Evolutionary conservation across 2,329 filamentous ascomycete genomes (phyloP).

Genomic region (Alternaria sp.): DNA sequence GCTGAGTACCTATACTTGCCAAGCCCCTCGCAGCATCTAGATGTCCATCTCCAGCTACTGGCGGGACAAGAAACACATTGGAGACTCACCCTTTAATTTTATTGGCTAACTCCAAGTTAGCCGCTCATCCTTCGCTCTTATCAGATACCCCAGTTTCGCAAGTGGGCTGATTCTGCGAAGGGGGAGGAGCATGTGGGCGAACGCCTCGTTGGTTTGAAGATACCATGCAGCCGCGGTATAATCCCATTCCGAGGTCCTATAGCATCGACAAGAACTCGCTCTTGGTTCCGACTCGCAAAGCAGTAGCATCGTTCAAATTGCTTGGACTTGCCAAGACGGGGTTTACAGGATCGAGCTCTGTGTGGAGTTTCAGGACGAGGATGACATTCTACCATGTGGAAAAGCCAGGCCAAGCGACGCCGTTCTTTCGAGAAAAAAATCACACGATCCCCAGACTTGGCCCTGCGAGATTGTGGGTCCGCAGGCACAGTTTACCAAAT

Average conservation of each 20-base stretch:
- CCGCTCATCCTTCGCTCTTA: background rate
- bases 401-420: background rate
- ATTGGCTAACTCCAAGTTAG: constrained; percentile 27
- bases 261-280: constrained; percentile 5
- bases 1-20: background rate
- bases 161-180: constrained; percentile 2
- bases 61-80: constrained; percentile 1
- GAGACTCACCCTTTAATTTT: constrained; percentile 20
- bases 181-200: constrained; percentile 11
- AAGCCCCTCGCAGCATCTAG: constrained; percentile 1
- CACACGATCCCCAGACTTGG: constrained; percentile 4
- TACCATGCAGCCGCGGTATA: background rate
- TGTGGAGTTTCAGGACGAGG: constrained; percentile 14
- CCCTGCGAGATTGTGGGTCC: background rate
- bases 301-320: constrained; percentile 3
- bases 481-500: background rate
- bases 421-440: constrained; percentile 2
- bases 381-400: background rate
- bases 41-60: background rate
- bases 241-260: background rate
- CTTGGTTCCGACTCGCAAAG: constrained; percentile 6
- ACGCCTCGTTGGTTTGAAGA: constrained; percentile 13
- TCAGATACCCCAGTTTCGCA: background rate
- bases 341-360: background rate
- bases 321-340: constrained; percentile 17